Percentiles rank a stretch among this genome's conserved stretches.
These are phyloP conservation scores for Xerocomellus dryophilus DNA, from an alignment of 768 basidiomycete species.

Conservation along the genomic window DNA sequence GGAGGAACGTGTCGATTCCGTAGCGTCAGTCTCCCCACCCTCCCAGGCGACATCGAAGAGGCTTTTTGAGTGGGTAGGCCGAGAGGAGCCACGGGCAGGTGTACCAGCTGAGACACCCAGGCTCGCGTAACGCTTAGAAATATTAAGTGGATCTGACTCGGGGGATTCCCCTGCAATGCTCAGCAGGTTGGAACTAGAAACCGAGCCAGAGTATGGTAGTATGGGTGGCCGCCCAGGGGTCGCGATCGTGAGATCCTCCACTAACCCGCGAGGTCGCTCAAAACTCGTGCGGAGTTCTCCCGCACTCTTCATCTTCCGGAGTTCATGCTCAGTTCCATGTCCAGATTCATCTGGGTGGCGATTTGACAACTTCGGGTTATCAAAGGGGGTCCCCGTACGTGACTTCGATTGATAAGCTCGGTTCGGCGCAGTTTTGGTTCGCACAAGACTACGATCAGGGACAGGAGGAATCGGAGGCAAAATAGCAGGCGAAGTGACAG, in stretches of 20 bases:
- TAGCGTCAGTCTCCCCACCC: conserved; percentile 15
- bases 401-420: conserved; percentile 48
- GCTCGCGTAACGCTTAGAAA: conserved; percentile 64
- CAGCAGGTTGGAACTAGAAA: conserved; percentile 66
- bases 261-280: conserved; percentile 25
- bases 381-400: conserved; percentile 30
- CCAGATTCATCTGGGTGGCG: conserved; percentile 39
- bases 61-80: conserved; percentile 40
- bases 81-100: conserved; percentile 34
- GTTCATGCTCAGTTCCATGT: conserved; percentile 51
- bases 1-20: conserved; percentile 23
- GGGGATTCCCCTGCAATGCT: conserved; percentile 32
- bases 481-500: conserved; percentile 48
- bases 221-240: conserved; percentile 42
- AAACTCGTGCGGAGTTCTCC: conserved; percentile 60
- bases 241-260: conserved; percentile 29
- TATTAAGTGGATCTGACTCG: conserved; percentile 34
- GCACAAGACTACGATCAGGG: conserved; percentile 47
- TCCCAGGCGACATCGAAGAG: conserved; percentile 52
- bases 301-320: conserved; percentile 85
- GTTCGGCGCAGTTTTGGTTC: conserved; percentile 73
- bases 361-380: conserved; percentile 18
- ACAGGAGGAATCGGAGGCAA: conserved; percentile 21
- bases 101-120: conserved; percentile 47
- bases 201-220: conserved; percentile 56